phyloP scores from a whole-genome alignment of 2,329 filamentous ascomycete genomes.

The Aspergillus ustus region DNA sequence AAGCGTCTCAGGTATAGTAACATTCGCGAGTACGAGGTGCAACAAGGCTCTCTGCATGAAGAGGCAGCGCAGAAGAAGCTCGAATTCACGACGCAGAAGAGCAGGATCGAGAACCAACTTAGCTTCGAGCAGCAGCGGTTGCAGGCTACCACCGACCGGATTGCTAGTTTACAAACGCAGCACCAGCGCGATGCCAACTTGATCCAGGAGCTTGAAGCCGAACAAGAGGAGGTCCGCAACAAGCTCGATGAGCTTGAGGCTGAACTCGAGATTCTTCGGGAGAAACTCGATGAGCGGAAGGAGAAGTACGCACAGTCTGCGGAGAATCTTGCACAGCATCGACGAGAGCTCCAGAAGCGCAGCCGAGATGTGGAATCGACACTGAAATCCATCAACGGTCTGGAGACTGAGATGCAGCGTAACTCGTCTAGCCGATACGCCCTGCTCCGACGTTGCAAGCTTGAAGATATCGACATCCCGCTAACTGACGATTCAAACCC shows the following conservation, averaged over 20 bases:
- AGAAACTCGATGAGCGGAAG: conserved; percentile 71
- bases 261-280: conserved; percentile 75
- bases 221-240: conserved; percentile 76
- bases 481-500: conserved; percentile 70
- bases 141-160: conserved; percentile 69
- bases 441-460: conserved; percentile 83
- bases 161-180: conserved; percentile 69
- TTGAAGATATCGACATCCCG: conserved; percentile 90
- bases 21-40: conserved; percentile 90
- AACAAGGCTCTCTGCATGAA: conserved; percentile 90
- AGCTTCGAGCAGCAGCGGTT: conserved; percentile 73
- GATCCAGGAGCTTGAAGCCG: conserved; percentile 69
- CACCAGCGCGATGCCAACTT: conserved; percentile 70
- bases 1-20: conserved; percentile 82
- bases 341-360: conserved; percentile 79
- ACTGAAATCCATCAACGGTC: conserved; percentile 72
- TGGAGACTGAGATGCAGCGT: conserved; percentile 87
- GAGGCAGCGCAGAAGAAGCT: conserved; percentile 85
- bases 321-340: conserved; percentile 77
- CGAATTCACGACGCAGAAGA: conserved; percentile 80
- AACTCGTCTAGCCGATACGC: conserved; percentile 83
- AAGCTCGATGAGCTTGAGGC: conserved; percentile 73
- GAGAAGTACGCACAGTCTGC: conserved; percentile 70
- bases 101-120: conserved; percentile 63
- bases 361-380: conserved; percentile 80